Evolutionary conservation across 768 basidiomycete genomes (phyloP).

Genomic region (Mycena venus): DNA sequence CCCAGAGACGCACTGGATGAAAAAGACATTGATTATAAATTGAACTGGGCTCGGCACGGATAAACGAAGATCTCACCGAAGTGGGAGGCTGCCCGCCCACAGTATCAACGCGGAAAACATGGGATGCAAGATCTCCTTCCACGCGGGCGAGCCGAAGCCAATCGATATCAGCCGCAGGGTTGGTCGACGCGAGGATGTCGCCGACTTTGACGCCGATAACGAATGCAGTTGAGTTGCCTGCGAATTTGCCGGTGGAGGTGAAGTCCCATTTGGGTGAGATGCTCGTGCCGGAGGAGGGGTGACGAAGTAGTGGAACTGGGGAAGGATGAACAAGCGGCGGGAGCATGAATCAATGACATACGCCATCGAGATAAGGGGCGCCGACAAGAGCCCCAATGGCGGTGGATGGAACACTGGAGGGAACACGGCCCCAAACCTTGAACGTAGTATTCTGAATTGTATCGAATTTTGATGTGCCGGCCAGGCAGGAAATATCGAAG

Average conservation of each 20-base stretch:
- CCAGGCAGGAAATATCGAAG: slow-evolving; percentile 58
- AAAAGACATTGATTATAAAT: not conserved
- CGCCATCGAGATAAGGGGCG: not conserved
- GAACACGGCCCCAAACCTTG: slow-evolving; percentile 32
- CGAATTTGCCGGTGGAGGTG: slow-evolving; percentile 31
- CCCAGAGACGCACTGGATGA: slow-evolving; percentile 4
- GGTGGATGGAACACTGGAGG: not conserved
- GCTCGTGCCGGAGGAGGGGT: slow-evolving; percentile 45
- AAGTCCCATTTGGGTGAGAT: slow-evolving; percentile 55
- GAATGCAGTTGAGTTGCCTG: slow-evolving; percentile 11
- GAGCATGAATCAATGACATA: not conserved
- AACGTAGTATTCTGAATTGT: slow-evolving; percentile 28
- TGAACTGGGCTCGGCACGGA: not conserved
- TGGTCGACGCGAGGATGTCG: slow-evolving; percentile 42
- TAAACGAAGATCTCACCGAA: slow-evolving; percentile 10
- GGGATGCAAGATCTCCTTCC: slow-evolving; percentile 50
- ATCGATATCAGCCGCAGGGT: slow-evolving; percentile 46
- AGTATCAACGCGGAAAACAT: slow-evolving; percentile 49
- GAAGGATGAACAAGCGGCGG: not conserved
- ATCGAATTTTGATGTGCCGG: slow-evolving; percentile 34
- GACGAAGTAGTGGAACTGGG: slow-evolving; percentile 55
- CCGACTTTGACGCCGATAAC: slow-evolving; percentile 38
- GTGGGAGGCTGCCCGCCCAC: slow-evolving; percentile 58
- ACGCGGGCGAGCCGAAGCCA: slow-evolving; percentile 52
- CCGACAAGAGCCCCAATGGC: not conserved